phyloP scores from a whole-genome alignment of 2,329 filamentous ascomycete species.

The Mycosphaerella arachidis region DNA sequence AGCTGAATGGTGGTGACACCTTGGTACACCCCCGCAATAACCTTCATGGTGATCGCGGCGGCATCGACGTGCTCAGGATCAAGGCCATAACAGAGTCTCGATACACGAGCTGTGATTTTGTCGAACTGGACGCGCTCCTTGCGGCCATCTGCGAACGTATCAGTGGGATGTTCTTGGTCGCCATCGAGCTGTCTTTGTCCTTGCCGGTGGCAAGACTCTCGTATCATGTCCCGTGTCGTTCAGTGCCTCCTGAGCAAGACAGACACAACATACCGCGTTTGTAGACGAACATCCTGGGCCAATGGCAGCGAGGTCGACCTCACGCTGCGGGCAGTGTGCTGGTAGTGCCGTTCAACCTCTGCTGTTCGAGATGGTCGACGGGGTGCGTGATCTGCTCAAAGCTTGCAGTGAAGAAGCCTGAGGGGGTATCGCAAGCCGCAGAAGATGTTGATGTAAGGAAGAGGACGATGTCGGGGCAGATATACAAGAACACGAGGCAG shows the following conservation, averaged over 20 bases:
- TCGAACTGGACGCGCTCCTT: conserved; percentile 99
- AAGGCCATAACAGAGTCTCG: conserved; percentile 93
- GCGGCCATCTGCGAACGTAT: conserved; percentile 70
- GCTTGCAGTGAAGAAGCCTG: conserved; percentile 17
- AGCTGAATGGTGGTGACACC: conserved; percentile 95
- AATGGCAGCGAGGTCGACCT: conserved; percentile 25
- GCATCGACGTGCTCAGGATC: conserved; percentile 95
- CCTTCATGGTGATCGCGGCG: conserved; percentile 97
- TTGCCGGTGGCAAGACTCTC: conserved; percentile 7
- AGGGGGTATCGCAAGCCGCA: conserved; percentile 2
- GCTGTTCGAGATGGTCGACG: conserved; percentile 5
- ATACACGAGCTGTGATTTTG: conserved; percentile 99
- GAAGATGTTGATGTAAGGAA: conserved; percentile 13
- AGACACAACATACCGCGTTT: conserved; percentile 51
- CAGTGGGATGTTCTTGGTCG: conserved; percentile 11
- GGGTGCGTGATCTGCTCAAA: conserved; percentile 10
- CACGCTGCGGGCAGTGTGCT: conserved; percentile 13
- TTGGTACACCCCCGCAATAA: conserved; percentile 98
- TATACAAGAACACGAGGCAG: conserved; percentile 6
- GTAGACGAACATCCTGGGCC: conserved; percentile 55
- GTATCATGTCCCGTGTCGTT: neutral
- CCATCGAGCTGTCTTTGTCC: conserved; percentile 11
- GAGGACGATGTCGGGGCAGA: conserved; percentile 10
- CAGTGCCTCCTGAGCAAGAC: neutral
- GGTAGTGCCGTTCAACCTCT: conserved; percentile 12